phyloP scores from a whole-genome alignment of 78 protist genomes.

The Creolimax fragrantissima region DNA sequence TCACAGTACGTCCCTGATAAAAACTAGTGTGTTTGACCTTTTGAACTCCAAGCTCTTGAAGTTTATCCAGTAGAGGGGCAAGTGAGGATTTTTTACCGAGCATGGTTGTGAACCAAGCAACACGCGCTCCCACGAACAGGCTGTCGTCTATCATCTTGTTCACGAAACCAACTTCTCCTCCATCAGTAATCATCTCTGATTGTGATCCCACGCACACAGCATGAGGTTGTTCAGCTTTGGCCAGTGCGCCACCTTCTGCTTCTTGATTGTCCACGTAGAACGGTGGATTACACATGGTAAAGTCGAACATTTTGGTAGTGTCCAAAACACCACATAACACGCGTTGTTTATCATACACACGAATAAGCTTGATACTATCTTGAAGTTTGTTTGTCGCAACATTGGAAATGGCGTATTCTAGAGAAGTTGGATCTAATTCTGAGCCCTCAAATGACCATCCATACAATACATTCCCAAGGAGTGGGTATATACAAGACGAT shows the following conservation, averaged over 20 bases:
- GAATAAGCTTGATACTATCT: not conserved
- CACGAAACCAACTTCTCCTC: not conserved
- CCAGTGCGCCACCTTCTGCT: not conserved
- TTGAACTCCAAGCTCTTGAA: not conserved
- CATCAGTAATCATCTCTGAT: not conserved
- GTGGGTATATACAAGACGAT: not conserved
- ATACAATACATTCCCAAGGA: not conserved
- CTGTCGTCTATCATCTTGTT: not conserved
- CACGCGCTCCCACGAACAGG: not conserved
- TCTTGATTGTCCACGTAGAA: not conserved
- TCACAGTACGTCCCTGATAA: not conserved
- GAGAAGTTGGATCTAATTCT: not conserved
- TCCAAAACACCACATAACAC: not conserved
- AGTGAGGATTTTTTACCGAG: not conserved
- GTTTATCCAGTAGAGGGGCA: not conserved
- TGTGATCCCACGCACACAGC: not conserved
- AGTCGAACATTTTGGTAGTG: not conserved
- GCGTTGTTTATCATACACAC: not conserved
- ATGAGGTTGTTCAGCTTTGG: not conserved
- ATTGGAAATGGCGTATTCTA: not conserved
- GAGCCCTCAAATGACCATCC: not conserved
- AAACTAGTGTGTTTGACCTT: not conserved
- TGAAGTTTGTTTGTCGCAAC: not conserved
- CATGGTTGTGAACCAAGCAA: not conserved
- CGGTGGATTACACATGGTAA: not conserved